A percentile compares a stretch with the other conserved stretches of the same genome.
phyloP scores from a whole-genome alignment of 352 stramenopile genomes.

The Globisporangium irregulare region DNA sequence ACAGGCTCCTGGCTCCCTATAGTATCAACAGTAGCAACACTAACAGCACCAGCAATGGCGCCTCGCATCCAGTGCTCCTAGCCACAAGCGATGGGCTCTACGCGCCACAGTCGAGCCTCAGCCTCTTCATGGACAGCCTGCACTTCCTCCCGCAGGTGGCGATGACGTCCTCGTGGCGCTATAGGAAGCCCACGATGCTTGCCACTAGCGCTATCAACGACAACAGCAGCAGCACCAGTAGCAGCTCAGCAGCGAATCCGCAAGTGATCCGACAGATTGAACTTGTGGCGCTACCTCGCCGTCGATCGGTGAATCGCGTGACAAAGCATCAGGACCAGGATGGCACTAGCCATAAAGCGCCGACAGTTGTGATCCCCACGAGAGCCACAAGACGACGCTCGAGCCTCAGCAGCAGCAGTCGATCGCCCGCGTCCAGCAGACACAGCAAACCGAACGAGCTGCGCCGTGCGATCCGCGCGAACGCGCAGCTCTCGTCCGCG shows the following conservation, averaged over 20 bases:
- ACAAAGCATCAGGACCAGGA: not conserved
- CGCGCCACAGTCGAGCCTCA: slow-evolving; percentile 7
- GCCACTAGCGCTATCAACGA: not conserved
- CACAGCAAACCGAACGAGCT: not conserved
- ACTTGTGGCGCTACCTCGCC: slow-evolving; percentile 4
- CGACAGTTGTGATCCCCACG: not conserved
- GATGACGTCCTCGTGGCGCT: slow-evolving; percentile 9
- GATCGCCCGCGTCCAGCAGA: not conserved
- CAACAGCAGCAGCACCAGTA: not conserved
- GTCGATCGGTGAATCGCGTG: not conserved
- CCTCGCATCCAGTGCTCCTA: not conserved
- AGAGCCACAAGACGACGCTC: slow-evolving; percentile 3
- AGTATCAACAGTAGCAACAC: not conserved
- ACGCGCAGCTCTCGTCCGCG: slow-evolving; percentile 16
- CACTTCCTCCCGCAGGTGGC: slow-evolving; percentile 1
- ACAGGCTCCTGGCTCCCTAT: slow-evolving; percentile 1
- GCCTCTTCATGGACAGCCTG: slow-evolving; percentile 10
- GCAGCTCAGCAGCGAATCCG: not conserved
- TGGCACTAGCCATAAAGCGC: not conserved
- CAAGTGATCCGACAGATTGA: slow-evolving; percentile 7
- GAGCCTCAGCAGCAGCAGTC: slow-evolving; percentile 1
- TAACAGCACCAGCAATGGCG: not conserved
- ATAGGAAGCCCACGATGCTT: not conserved
- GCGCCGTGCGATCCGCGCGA: not conserved
- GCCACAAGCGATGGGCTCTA: not conserved